A percentile compares a stretch with the other conserved stretches of the same genome.
Conservation (phyloP, 441 rosid genomes). For the Gossypium trilobum region DNA sequence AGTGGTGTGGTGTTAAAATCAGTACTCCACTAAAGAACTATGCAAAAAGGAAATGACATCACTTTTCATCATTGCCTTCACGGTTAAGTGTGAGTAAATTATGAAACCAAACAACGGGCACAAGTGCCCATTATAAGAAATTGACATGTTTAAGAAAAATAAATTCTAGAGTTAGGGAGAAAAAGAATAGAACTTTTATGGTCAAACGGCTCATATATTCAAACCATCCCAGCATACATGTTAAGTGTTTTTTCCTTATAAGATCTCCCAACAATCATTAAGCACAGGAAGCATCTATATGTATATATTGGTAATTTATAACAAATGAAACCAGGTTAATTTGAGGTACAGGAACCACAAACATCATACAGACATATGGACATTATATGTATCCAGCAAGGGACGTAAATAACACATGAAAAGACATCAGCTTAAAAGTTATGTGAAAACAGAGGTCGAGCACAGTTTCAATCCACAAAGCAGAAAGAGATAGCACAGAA, state of each 20-base stretch:
- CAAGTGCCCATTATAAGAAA: neutral
- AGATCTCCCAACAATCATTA: constrained; percentile 1
- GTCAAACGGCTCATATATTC: no score
- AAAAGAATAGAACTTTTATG: no score
- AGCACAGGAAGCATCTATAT: neutral
- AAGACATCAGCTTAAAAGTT: neutral
- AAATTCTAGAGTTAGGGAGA: neutral
- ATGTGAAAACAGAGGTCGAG: neutral
- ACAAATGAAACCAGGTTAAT: neutral
- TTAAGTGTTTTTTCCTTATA: neutral
- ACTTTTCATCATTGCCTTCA: neutral
- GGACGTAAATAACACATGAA: neutral
- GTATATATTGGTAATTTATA: neutral
- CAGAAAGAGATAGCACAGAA: neutral
- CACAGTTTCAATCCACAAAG: neutral
- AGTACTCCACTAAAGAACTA: neutral
- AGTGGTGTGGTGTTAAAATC: neutral
- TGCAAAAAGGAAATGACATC: neutral
- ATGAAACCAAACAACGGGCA: neutral
- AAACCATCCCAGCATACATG: no score
- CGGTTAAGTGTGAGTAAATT: neutral
- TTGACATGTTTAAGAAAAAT: neutral
- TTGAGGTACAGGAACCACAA: neutral
- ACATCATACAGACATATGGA: neutral
- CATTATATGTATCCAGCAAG: neutral